Evolutionary conservation across 495 filamentous ascomycete genomes (phyloP).

Genomic region (Neurospora tetrasperma): DNA sequence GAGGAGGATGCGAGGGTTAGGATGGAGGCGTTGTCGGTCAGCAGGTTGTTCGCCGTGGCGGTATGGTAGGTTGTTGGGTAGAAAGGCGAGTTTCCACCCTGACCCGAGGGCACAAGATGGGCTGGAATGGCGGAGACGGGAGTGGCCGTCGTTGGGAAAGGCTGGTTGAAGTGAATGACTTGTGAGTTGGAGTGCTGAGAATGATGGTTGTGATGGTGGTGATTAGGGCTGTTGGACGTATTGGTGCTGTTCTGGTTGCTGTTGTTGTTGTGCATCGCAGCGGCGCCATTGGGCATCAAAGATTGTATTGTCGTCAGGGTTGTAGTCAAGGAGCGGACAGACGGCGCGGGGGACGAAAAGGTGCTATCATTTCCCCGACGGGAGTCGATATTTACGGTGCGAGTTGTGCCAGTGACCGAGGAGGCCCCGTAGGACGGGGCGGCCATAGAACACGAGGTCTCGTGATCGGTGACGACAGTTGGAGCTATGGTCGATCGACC

Average conservation of each 20-base stretch:
- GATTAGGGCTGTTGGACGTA: constrained; percentile 25
- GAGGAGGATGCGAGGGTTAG: constrained; percentile 94
- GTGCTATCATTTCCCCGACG: constrained; percentile 71
- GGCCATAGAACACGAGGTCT: constrained; percentile 60
- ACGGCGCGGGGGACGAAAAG: constrained; percentile 89
- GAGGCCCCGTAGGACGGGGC: constrained; percentile 68
- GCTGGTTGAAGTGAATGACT: constrained; percentile 73
- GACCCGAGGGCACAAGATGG: constrained; percentile 52
- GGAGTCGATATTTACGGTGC: constrained; percentile 54
- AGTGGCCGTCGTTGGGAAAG: constrained; percentile 61
- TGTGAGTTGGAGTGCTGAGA: constrained; percentile 43
- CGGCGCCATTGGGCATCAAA: constrained; percentile 54
- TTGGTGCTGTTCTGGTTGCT: constrained; percentile 27
- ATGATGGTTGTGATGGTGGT: constrained; percentile 13
- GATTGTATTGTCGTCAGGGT: constrained; percentile 97
- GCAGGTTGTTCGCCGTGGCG: constrained; percentile 82
- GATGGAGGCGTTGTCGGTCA: constrained; percentile 92
- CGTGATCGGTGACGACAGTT: constrained; percentile 71
- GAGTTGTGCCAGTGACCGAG: constrained; percentile 48
- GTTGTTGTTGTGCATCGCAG: constrained; percentile 55
- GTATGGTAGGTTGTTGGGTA: constrained; percentile 74
- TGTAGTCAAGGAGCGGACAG: constrained; percentile 82
- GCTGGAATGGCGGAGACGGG: constrained; percentile 72
- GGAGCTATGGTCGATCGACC: constrained; percentile 60
- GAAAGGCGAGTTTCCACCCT: constrained; percentile 27